Percentiles rank a stretch among this genome's conserved stretches.
Evolutionary conservation across 2,329 filamentous ascomycete genomes (phyloP).

Genomic region (Scedosporium boydii): DNA sequence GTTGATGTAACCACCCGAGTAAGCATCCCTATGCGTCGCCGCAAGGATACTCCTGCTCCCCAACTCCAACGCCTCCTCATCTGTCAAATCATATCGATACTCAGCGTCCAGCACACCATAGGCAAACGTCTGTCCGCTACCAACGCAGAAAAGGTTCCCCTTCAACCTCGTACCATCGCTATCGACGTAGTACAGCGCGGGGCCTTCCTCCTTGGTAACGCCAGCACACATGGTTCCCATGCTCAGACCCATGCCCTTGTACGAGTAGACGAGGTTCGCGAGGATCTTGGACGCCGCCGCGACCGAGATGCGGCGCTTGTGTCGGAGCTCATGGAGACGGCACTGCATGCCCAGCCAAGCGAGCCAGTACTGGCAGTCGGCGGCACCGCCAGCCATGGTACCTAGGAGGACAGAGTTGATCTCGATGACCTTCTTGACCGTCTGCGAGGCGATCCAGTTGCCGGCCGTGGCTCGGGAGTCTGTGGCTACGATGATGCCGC

Average conservation of each 20-base stretch:
- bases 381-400: slow-evolving; percentile 97
- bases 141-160: slow-evolving; percentile 96
- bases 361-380: slow-evolving; percentile 99
- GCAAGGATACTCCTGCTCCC: slow-evolving; percentile 89
- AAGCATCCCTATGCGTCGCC: slow-evolving; percentile 95
- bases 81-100: slow-evolving; percentile 81
- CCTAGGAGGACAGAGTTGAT: slow-evolving; percentile 91
- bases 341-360: slow-evolving; percentile 98
- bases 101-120: slow-evolving; percentile 96
- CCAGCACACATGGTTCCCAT: slow-evolving; percentile 99
- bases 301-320: slow-evolving; percentile 97
- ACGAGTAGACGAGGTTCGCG: slow-evolving; percentile 93
- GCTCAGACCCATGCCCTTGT: slow-evolving; percentile 97
- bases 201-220: slow-evolving; percentile 89
- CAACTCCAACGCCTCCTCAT: slow-evolving; percentile 83
- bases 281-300: slow-evolving; percentile 97
- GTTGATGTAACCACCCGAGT: slow-evolving; percentile 97
- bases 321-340: slow-evolving; percentile 95
- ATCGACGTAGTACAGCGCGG: slow-evolving; percentile 98
- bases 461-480: slow-evolving; percentile 95
- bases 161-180: slow-evolving; percentile 86
- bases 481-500: slow-evolving; percentile 95
- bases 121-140: slow-evolving; percentile 95
- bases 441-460: slow-evolving; percentile 99
- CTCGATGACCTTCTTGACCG: slow-evolving; percentile 99